A percentile compares a stretch with the other conserved stretches of the same genome.
phyloP scores from a whole-genome alignment of 306 rosid species.

The Castanopsis chinensis region DNA sequence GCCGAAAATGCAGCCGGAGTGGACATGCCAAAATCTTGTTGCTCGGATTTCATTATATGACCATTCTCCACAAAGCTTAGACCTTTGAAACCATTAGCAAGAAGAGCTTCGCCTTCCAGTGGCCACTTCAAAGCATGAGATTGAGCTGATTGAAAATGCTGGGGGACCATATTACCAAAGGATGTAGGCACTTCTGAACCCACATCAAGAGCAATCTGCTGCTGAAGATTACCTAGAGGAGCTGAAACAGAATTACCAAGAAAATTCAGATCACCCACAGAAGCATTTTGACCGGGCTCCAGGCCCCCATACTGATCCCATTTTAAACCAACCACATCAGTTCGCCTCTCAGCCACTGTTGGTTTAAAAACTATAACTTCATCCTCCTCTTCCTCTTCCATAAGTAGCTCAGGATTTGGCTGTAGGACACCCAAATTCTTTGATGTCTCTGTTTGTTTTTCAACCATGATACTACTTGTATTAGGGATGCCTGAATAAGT shows the following conservation, averaged over 20 bases:
- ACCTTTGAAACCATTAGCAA: slow-evolving; percentile 54
- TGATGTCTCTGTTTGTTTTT: slow-evolving; percentile 37
- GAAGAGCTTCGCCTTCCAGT: slow-evolving; percentile 49
- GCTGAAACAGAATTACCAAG: slow-evolving; percentile 26
- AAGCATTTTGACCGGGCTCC: slow-evolving; percentile 37
- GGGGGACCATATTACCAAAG: slow-evolving; percentile 41
- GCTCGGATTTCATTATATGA: slow-evolving; percentile 48
- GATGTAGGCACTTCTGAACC: slow-evolving; percentile 40
- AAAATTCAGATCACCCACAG: slow-evolving; percentile 40
- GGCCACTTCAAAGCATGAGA: slow-evolving; percentile 53
- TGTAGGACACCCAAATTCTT: slow-evolving; percentile 30
- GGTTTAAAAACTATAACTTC: slow-evolving; percentile 98
- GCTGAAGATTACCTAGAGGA: slow-evolving; percentile 31
- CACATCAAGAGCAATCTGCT: slow-evolving; percentile 42
- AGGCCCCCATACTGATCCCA: slow-evolving; percentile 39
- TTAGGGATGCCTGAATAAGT: slow-evolving; percentile 32
- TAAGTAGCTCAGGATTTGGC: slow-evolving; percentile 38
- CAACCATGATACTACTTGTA: slow-evolving; percentile 39
- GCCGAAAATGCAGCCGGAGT: slow-evolving; percentile 31
- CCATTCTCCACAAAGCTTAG: slow-evolving; percentile 72
- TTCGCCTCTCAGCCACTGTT: slow-evolving; percentile 59
- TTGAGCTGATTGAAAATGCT: slow-evolving; percentile 46
- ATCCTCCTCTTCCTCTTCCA: slow-evolving; percentile 86
- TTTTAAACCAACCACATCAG: slow-evolving; percentile 38
- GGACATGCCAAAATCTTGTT: slow-evolving; percentile 35